These are phyloP conservation scores for Stylosanthes scabra DNA, from an alignment of 331 rosid genomes.

Conservation along the genomic window DNA sequence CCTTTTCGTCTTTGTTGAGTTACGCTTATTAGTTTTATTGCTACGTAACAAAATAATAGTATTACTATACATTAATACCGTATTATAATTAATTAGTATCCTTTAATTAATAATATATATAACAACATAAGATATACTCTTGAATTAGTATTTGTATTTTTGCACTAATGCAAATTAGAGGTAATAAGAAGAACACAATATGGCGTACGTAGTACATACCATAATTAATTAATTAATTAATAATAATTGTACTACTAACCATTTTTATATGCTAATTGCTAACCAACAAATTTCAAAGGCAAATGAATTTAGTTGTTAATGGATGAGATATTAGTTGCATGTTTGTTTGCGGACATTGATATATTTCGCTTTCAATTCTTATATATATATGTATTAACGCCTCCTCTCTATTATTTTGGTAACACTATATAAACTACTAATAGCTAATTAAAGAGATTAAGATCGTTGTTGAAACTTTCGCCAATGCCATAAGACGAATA, in stretches of 20 bases:
- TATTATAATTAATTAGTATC: no score
- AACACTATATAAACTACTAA: not conserved
- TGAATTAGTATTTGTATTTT: not conserved
- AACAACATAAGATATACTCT: no score
- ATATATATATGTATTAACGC: not conserved
- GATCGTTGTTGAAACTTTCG: not conserved
- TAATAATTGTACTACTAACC: conserved; percentile 1
- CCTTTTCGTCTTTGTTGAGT: conserved; percentile 17
- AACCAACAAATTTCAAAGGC: conserved; percentile 11
- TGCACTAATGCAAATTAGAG: conserved; percentile 13
- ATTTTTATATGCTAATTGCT: conserved; percentile 4
- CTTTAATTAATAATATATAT: no score
- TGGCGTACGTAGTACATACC: not conserved
- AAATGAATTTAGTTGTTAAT: conserved; percentile 22
- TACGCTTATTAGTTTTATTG: not conserved
- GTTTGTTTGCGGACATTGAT: conserved; percentile 20
- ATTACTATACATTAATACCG: no score
- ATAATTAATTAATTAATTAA: not conserved
- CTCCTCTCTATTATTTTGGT: not conserved
- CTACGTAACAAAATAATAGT: conserved; percentile 6
- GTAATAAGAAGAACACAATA: no score
- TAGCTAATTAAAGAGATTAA: not conserved
- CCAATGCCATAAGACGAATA: no score
- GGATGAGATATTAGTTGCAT: conserved; percentile 27
- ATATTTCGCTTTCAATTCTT: conserved; percentile 34